These are phyloP conservation scores for Daldinia caldariorum DNA, from an alignment of 495 filamentous ascomycete genomes.

Conservation along the genomic window DNA sequence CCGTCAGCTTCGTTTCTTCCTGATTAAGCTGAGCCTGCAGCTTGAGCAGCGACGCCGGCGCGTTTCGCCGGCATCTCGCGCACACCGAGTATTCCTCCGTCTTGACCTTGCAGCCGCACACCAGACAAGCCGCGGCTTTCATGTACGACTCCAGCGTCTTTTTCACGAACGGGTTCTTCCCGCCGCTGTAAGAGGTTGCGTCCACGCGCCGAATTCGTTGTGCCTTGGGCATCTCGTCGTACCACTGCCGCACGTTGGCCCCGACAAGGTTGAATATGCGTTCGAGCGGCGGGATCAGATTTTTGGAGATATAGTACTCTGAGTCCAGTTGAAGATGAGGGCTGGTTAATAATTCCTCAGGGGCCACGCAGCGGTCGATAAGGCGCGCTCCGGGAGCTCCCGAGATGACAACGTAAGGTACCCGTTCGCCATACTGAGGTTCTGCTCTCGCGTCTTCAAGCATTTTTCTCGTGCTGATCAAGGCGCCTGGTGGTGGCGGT, in stretches of 20 bases:
- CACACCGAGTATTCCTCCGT: slow-evolving; percentile 67
- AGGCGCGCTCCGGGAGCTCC: slow-evolving; percentile 87
- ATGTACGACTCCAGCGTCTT: slow-evolving; percentile 90
- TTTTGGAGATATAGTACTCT: slow-evolving; percentile 97
- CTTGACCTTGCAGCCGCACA: slow-evolving; percentile 76
- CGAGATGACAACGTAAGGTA: slow-evolving; percentile 91
- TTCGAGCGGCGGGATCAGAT: slow-evolving; percentile 92
- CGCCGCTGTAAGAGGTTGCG: slow-evolving; percentile 33
- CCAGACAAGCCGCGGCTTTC: slow-evolving; percentile 77
- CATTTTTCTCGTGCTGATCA: slow-evolving; percentile 87
- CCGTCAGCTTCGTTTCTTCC: slow-evolving; percentile 69
- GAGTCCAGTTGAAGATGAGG: slow-evolving; percentile 86
- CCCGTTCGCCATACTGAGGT: slow-evolving; percentile 93
- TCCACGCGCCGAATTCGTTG: slow-evolving; percentile 74
- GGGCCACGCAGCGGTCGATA: slow-evolving; percentile 89
- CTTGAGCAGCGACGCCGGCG: slow-evolving; percentile 67
- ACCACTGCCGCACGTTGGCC: slow-evolving; percentile 91
- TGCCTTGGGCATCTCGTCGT: slow-evolving; percentile 94
- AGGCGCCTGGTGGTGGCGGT: slow-evolving; percentile 82
- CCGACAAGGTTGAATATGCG: slow-evolving; percentile 97
- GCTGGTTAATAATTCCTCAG: slow-evolving; percentile 81
- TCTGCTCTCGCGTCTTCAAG: slow-evolving; percentile 83
- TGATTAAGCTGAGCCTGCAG: slow-evolving; percentile 68
- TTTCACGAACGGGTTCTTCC: slow-evolving; percentile 51
- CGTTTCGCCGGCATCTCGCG: slow-evolving; percentile 64